Evolutionary conservation across 805 yeast species (phyloP), one percentile per base, ranked within the genome.

Genomic region (Cephaloascus fragrans): DNA sequence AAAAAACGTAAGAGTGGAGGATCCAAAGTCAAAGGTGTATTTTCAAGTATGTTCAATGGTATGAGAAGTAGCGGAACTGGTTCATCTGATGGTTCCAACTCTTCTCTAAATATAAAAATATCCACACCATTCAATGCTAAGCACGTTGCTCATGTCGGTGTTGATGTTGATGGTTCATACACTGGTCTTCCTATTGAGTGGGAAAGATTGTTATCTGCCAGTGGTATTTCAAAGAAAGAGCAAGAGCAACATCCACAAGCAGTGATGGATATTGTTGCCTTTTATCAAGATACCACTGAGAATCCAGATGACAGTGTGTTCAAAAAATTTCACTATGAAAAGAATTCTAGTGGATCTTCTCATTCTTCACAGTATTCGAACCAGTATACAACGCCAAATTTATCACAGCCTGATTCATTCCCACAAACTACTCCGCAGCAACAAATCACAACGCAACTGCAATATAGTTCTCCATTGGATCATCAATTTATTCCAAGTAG

Each of bases 171-270:
- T 45, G 96, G 96, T 10, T 83, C 84, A 34, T 90, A 83, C 56
- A 86, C 93, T 1, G 97, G 97, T 2, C 65, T 93, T 34, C 98
- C 98, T 0, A 80, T 76, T 20, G 95, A 87, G 51, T 93, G 98
- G 98, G 87, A 87, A 45, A 73, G 76, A 44, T 67, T 89, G 28
- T 68, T 93, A 39, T 72, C 81, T 10, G 84, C 93, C 2, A 83
- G 88, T 50, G 96, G 96, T 39, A 88, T 93, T 42, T 77, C 96
- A 4, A 78, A 75, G 45, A 83, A 76, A 45, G 98, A 93, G 51
- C 95, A 87, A 61, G 80, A 81, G 53, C 84, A 82, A 44, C 86
- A 93, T 58, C 96, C 97, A 2, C 89, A 86, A 57, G 96, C 96
- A 1, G 95, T 93, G 4, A 83, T 83, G 71, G 95, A 87, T 51